phyloP scores from a whole-genome alignment of 306 rosid species.

The Hippophae rhamnoides region DNA sequence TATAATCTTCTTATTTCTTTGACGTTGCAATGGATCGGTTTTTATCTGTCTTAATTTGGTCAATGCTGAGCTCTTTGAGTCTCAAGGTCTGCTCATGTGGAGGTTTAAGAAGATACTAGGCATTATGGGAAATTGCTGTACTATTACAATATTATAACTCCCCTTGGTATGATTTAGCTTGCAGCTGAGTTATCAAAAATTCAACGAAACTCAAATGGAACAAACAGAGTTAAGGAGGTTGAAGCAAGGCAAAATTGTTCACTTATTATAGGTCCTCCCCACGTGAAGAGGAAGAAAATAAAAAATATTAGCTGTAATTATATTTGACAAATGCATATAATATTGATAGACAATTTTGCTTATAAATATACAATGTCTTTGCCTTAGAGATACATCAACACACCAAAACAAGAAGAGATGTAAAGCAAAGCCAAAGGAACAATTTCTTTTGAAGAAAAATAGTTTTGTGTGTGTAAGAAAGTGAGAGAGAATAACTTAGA shows the following conservation, averaged over 20 bases:
- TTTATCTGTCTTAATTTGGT: background rate
- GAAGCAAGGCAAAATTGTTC: slow-evolving; percentile 77
- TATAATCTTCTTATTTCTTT: background rate
- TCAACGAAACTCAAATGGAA: slow-evolving; percentile 80
- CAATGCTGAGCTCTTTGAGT: slow-evolving; percentile 68
- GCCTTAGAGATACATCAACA: too few species aligned
- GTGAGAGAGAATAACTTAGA: too few species aligned
- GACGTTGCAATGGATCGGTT: too few species aligned
- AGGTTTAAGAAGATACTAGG: slow-evolving; percentile 85
- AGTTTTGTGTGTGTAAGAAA: too few species aligned
- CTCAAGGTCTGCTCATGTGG: slow-evolving; percentile 59
- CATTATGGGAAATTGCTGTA: slow-evolving; percentile 86
- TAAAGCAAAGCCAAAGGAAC: too few species aligned
- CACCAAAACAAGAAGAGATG: too few species aligned
- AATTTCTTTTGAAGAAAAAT: too few species aligned
- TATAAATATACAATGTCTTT: too few species aligned
- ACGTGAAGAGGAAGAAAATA: too few species aligned
- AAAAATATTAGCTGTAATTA: too few species aligned
- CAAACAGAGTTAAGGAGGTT: slow-evolving; percentile 68
- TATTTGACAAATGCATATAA: too few species aligned
- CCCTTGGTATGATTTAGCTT: slow-evolving; percentile 44
- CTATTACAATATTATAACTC: slow-evolving; percentile 68
- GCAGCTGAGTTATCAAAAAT: slow-evolving; percentile 93
- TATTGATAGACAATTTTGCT: too few species aligned
- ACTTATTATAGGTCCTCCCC: slow-evolving; percentile 17